These are phyloP conservation scores for Fremontodendron californicum DNA, from an alignment of 345 rosid species.

Conservation along the genomic window DNA sequence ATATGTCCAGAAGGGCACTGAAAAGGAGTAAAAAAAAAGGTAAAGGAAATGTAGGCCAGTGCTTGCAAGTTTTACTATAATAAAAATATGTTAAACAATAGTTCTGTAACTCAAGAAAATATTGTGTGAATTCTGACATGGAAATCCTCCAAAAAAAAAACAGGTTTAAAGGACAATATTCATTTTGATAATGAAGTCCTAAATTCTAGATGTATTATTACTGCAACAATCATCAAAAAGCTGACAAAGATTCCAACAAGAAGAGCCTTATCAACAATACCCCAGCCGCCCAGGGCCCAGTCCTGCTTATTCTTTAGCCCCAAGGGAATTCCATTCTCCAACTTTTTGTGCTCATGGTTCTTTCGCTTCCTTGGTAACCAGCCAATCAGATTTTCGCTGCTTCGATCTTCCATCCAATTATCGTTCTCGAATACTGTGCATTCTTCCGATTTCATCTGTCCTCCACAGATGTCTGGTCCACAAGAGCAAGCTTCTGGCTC, in stretches of 20 bases:
- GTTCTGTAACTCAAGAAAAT: neutral
- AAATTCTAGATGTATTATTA: slow-evolving; percentile 44
- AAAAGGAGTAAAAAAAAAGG: neutral
- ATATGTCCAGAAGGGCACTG: neutral
- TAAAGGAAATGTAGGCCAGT: neutral
- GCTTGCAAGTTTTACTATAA: neutral
- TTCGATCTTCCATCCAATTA: slow-evolving; percentile 28
- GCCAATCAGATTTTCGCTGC: slow-evolving; percentile 33
- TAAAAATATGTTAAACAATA: neutral
- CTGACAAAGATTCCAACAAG: slow-evolving; percentile 63
- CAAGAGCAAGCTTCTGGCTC: slow-evolving; percentile 41
- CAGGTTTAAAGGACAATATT: neutral
- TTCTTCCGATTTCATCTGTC: slow-evolving; percentile 18
- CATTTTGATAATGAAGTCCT: slow-evolving; percentile 24
- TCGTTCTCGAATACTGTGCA: slow-evolving; percentile 14
- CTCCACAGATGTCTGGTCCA: slow-evolving; percentile 53
- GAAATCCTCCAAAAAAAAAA: slow-evolving; percentile 2
- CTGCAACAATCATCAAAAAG: slow-evolving; percentile 44
- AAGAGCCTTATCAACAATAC: slow-evolving; percentile 50
- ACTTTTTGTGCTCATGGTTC: slow-evolving; percentile 23
- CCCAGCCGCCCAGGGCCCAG: slow-evolving; percentile 31
- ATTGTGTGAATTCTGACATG: neutral
- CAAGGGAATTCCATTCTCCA: slow-evolving; percentile 17
- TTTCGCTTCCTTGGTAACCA: slow-evolving; percentile 49
- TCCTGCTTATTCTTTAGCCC: slow-evolving; percentile 32